A percentile compares a stretch with the other conserved stretches of the same genome.
These are phyloP conservation scores for Hymenoscyphus repandus DNA, from an alignment of 2,329 filamentous ascomycete genomes.

Conservation along the genomic window DNA sequence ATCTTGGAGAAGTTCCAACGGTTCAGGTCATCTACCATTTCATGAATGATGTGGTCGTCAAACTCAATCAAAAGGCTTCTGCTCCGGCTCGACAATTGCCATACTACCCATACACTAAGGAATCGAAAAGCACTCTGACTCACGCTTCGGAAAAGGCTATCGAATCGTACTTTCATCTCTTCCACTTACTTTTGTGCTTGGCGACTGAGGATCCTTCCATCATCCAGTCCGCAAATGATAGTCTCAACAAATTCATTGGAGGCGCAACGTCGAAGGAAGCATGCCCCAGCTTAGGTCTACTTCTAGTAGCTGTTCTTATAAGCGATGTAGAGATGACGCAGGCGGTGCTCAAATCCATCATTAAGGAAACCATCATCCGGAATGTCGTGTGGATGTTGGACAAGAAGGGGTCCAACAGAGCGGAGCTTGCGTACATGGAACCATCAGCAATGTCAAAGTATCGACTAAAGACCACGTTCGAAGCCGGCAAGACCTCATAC, in stretches of 20 bases:
- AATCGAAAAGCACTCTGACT: constrained; percentile 36
- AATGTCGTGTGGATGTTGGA: constrained; percentile 49
- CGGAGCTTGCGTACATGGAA: constrained; percentile 44
- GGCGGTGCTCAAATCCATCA: constrained; percentile 36
- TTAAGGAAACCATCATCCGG: constrained; percentile 44
- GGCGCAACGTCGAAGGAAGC: constrained; percentile 37
- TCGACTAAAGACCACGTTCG: constrained; percentile 42
- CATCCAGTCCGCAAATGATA: constrained; percentile 36
- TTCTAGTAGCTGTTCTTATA: constrained; percentile 43
- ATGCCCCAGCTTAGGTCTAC: constrained; percentile 44
- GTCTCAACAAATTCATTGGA: constrained; percentile 35
- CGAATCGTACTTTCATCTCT: constrained; percentile 47
- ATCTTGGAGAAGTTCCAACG: constrained; percentile 18
- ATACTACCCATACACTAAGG: constrained; percentile 1
- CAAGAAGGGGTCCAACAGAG: constrained; percentile 22
- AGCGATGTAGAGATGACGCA: constrained; percentile 38
- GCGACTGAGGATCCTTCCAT: constrained; percentile 35
- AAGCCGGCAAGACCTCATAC: constrained; percentile 42
- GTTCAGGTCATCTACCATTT: constrained; percentile 40
- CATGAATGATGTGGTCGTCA: constrained; percentile 47
- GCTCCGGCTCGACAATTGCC: constrained; percentile 13
- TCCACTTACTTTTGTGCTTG: constrained; percentile 45
- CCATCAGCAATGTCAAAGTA: constrained; percentile 37
- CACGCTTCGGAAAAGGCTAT: constrained; percentile 49
- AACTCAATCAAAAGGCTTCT: constrained; percentile 36